Base-by-base conservation (phyloP, 73 alveolate species). In the Diophrys appendiculata region DNA sequence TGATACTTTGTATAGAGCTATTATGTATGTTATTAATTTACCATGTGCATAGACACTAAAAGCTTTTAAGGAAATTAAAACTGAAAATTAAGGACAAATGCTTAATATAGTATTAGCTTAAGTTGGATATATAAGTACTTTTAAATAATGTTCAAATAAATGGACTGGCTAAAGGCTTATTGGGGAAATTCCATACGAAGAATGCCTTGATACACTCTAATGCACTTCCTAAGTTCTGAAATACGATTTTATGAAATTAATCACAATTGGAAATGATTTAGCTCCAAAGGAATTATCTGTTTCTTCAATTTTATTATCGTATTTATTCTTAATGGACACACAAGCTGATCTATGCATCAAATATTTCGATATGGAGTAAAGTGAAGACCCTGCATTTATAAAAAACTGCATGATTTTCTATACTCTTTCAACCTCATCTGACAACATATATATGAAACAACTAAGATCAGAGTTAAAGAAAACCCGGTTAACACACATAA, bases 381-480 rank as follows among this genome's bases (percentile, higher is more conserved):
- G 43, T 33, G 26, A 70, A 28, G 29, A 52, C 3, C 23, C 71
- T 34, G 30, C 67, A 2, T 79, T 33, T 35, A 33, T 11, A n/a
- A 33, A 29, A 30, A 79, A 79, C 54, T 79, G 88, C 60, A 1
- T 31, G 65, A 23, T 79, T 1, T 32, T 79, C 53, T 79, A 34
- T 28, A 52, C 88, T 29, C 68, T 69, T 25, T 8, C 13, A 5
- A 69, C 65, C 60, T 43, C 60, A 43, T 5, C 60, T 18, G 60
- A 43, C 5, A 43, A 43, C 60, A 5, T 11, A 18, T 43, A 11
- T 18, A 43, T 43, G 60, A 43, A 43, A 43, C 60, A 43, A 11
- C 60, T 43, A 5, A 5, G 60, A 5, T 18, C 5, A 18, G n/a
- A 43, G 18, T 11, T 43, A 43, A 18, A 43, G n/a, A 43, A 43